Evolutionary conservation across 192 early-diverging fungal genomes (phyloP), one percentile per base, ranked within the genome.

Genomic region (Coemansia nantahalensis): DNA sequence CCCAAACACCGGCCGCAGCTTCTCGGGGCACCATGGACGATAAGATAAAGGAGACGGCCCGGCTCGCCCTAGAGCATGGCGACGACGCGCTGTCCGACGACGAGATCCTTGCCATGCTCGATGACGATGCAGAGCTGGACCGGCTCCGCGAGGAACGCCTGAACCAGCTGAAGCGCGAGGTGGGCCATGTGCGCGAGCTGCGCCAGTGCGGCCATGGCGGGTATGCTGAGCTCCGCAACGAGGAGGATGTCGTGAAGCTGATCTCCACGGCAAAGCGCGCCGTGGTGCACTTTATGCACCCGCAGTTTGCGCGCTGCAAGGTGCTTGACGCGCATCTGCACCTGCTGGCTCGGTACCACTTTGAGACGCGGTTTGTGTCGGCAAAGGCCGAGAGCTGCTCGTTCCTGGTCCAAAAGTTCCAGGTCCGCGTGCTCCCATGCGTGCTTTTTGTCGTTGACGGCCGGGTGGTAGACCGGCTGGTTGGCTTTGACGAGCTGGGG

Each of bases 401-500:
- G 9, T 98, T 98, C 52, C 63, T 98, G 51, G 92, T 94, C 6
- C 87, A 91, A 41, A 89, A 87, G 65, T 82, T 98, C 36, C 81
- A 90, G 50, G 67, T 98, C 24, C 81, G 89, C 45, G 69, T 95
- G 9, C 79, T 98, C 30, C 95, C 95, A 11, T 95, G 92, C 56
- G 80, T 98, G 42, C 81, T 97, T 14, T 56, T 80, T 1, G 86
- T 94, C 45, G 65, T 84, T 2, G 77, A 94, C 48, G 92, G 92
- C 12, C 65, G 46, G 2, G 67, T 65, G 76, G 84, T 88, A 0
- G 92, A 95, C 54, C 59, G 83, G 78, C 86, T 79, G 30, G 74
- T 95, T 52, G 96, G 96, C 0, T 98, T 98, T 80, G 96, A 98
- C 22, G 94, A 90, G 15, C 70, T 98, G 13, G 93, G 92, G 17